phyloP scores from a whole-genome alignment of 495 filamentous ascomycete species.

The Aspergillus incahuasiensis region DNA sequence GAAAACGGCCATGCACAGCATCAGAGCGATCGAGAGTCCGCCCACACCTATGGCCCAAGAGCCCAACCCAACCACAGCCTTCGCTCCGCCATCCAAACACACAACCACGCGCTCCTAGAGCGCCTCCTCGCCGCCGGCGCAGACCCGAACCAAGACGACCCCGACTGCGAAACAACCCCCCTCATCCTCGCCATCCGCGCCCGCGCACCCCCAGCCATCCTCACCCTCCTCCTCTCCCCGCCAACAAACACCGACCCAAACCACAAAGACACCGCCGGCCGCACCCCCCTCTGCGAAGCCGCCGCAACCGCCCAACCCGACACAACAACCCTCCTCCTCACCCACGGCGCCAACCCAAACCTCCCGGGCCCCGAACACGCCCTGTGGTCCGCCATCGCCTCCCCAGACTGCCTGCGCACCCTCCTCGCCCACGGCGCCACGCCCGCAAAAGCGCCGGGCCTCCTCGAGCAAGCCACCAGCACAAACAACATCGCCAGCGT shows the following conservation, averaged over 20 bases:
- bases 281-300: slow-evolving; percentile 50
- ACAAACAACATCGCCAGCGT: slow-evolving; percentile 34
- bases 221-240: slow-evolving; percentile 42
- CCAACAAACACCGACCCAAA: slow-evolving; percentile 47
- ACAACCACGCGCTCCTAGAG: too few species aligned
- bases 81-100: too few species aligned
- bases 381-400: slow-evolving; percentile 49
- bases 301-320: slow-evolving; percentile 46
- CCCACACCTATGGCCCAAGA: too few species aligned
- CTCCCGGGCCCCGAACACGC: slow-evolving; percentile 47
- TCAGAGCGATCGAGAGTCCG: too few species aligned
- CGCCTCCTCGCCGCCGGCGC: too few species aligned
- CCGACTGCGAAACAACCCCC: slow-evolving; percentile 43
- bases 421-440: slow-evolving; percentile 48
- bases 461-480: too few species aligned
- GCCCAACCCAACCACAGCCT: too few species aligned
- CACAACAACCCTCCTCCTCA: slow-evolving; percentile 46
- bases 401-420: slow-evolving; percentile 45
- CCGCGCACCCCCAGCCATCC: slow-evolving; percentile 33
- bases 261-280: slow-evolving; percentile 46
- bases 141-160: neutral
- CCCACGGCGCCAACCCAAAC: slow-evolving; percentile 51
- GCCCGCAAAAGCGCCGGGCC: slow-evolving; percentile 35
- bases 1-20: too few species aligned
- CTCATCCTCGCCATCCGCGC: slow-evolving; percentile 46